These are phyloP conservation scores for Phoenix dactylifera DNA, from an alignment of 176 grass and related monocot species.

Conservation along the genomic window DNA sequence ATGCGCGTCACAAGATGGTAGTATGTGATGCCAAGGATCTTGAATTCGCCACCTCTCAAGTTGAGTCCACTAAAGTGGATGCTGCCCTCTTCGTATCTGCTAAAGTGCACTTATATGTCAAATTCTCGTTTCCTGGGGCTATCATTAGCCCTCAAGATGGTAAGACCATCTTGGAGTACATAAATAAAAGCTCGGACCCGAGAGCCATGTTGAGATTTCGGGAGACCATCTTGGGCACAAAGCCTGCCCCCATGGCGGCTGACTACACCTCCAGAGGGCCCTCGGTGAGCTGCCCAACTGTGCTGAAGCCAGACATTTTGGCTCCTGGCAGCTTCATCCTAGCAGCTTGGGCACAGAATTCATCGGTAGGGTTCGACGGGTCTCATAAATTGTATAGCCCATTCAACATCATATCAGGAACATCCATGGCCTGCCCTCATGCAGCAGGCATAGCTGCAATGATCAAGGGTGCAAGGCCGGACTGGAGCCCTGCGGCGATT, in stretches of 20 bases:
- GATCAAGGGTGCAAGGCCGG: constrained; percentile 26
- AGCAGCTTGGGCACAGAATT: constrained; percentile 22
- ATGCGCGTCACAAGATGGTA: constrained; percentile 7
- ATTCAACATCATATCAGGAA: constrained; percentile 36
- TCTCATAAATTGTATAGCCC: constrained; percentile 10
- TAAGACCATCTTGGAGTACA: constrained; percentile 14
- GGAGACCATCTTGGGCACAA: no score
- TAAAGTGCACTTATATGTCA: neutral
- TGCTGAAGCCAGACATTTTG: no score
- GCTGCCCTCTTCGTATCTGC: constrained; percentile 9
- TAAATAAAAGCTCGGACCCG: neutral
- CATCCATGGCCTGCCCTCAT: constrained; percentile 74
- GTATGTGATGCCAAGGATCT: constrained; percentile 5
- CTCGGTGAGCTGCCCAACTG: no score
- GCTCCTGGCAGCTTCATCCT: constrained; percentile 36
- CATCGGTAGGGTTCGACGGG: constrained; percentile 5
- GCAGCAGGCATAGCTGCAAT: constrained; percentile 48
- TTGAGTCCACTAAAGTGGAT: neutral
- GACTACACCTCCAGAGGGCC: no score
- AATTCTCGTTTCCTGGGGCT: neutral
- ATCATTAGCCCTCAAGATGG: neutral
- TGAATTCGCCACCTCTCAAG: neutral
- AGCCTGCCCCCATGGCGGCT: no score
- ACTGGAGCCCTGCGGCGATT: constrained; percentile 64
- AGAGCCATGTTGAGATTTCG: no score